These are phyloP conservation scores for Fusarium domesticum DNA, from an alignment of 2,329 filamentous ascomycete genomes.

Conservation along the genomic window DNA sequence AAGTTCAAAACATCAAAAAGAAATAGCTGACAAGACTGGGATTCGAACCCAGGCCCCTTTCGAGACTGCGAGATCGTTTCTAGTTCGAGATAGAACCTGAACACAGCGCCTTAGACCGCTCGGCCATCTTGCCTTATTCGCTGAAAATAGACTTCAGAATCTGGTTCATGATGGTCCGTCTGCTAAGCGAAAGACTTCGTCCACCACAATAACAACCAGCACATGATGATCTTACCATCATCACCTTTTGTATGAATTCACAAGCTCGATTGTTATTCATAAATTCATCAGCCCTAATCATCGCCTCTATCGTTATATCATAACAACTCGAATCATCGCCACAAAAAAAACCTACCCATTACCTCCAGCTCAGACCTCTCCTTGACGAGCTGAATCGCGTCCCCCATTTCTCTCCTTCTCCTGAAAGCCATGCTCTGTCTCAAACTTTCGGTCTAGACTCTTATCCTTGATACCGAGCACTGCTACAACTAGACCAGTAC, in stretches of 20 bases:
- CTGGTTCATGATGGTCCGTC: too few relatives aligned
- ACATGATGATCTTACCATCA: too few relatives aligned
- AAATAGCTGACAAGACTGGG: not conserved
- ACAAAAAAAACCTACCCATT: too few relatives aligned
- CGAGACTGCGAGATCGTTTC: conserved; percentile 6
- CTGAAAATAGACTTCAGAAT: not conserved
- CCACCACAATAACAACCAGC: too few relatives aligned
- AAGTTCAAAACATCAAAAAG: too few relatives aligned
- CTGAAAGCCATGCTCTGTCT: conserved; percentile 20
- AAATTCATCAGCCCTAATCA: too few relatives aligned
- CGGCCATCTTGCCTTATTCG: conserved; percentile 4
- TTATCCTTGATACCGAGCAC: conserved; percentile 18
- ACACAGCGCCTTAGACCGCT: conserved; percentile 9
- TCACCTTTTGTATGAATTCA: too few relatives aligned
- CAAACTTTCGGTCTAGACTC: conserved; percentile 23
- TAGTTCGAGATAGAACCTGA: conserved; percentile 3
- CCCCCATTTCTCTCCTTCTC: conserved; percentile 1
- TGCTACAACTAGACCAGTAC: conserved; percentile 17
- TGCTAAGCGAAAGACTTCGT: too few relatives aligned
- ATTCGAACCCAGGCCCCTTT: conserved; percentile 6
- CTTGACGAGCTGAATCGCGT: conserved; percentile 2
- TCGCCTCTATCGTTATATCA: too few relatives aligned
- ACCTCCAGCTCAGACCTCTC: conserved; percentile 11
- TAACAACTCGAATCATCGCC: too few relatives aligned
- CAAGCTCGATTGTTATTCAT: too few relatives aligned